These are phyloP conservation scores for Osmanthus fragrans DNA, from an alignment of 257 asterid species.

Conservation along the genomic window DNA sequence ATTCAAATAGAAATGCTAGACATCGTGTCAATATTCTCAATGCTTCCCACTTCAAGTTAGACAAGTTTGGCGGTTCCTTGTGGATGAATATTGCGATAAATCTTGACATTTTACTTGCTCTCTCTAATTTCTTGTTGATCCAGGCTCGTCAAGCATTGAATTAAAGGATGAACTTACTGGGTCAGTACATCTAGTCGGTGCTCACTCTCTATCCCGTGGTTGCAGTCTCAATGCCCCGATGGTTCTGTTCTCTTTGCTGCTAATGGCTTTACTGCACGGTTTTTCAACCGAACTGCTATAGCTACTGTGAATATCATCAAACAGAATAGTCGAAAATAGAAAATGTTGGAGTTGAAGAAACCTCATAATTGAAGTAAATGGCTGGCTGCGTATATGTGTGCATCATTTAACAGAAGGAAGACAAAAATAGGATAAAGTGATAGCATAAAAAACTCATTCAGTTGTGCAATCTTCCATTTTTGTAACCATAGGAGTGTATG, in stretches of 20 bases:
- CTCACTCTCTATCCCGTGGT: constrained; percentile 66
- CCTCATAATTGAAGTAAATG: constrained; percentile 21
- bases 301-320: constrained; percentile 29
- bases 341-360: constrained; percentile 23
- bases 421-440: constrained; percentile 1
- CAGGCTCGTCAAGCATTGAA: constrained; percentile 92
- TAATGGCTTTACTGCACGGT: constrained; percentile 46
- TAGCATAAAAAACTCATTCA: constrained; percentile 22
- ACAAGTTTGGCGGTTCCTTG: no score
- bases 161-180: constrained; percentile 97
- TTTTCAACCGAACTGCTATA: constrained; percentile 29
- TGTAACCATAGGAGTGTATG: constrained; percentile 26
- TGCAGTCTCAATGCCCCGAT: constrained; percentile 27
- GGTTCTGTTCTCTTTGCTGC: constrained; percentile 37
- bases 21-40: no score
- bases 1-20: not conserved
- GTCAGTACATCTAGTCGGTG: constrained; percentile 96
- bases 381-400: constrained; percentile 24
- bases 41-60: not conserved
- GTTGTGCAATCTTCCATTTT: constrained; percentile 29
- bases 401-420: constrained; percentile 28
- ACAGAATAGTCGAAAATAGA: constrained; percentile 20
- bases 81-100: not conserved
- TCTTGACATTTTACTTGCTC: not conserved
- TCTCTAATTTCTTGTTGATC: constrained; percentile 10